Conservation (phyloP, 352 stramenopile genomes). For the Phytopythium helicoides region DNA sequence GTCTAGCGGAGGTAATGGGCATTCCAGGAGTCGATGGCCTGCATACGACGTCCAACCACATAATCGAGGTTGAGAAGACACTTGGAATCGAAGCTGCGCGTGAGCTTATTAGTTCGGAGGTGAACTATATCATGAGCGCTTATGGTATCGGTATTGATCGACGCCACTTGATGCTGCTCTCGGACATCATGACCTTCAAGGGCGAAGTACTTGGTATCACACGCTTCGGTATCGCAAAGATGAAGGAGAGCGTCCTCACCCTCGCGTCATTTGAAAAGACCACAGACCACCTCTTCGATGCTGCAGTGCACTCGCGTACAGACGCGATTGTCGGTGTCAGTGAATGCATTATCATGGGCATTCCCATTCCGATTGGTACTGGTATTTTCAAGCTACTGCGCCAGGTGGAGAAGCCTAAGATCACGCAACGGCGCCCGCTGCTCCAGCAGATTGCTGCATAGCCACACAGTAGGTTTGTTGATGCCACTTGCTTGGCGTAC, state of each 20-base stretch:
- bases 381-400: conserved; percentile 97
- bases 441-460: conserved; percentile 14
- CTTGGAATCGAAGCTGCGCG: conserved; percentile 98
- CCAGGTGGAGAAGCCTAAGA: conserved; percentile 71
- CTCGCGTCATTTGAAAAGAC: conserved; percentile 99
- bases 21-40: conserved; percentile 95
- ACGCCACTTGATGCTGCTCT: conserved; percentile 98
- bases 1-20: conserved; percentile 97
- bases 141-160: conserved; percentile 99
- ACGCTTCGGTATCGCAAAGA: conserved; percentile 99
- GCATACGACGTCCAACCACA: conserved; percentile 98
- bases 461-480: neutral
- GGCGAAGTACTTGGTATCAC: conserved; percentile 87
- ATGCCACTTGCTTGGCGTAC: neutral
- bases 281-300: conserved; percentile 99
- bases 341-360: conserved; percentile 99
- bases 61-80: conserved; percentile 96
- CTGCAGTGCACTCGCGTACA: conserved; percentile 96
- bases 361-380: conserved; percentile 97
- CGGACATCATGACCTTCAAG: conserved; percentile 99
- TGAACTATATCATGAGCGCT: conserved; percentile 99
- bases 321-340: conserved; percentile 99
- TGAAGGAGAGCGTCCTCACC: conserved; percentile 99
- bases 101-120: conserved; percentile 96
- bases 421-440: conserved; percentile 64